These are phyloP conservation scores for Penicillium sp. DNA, from an alignment of 2,329 filamentous ascomycete genomes.

Conservation along the genomic window DNA sequence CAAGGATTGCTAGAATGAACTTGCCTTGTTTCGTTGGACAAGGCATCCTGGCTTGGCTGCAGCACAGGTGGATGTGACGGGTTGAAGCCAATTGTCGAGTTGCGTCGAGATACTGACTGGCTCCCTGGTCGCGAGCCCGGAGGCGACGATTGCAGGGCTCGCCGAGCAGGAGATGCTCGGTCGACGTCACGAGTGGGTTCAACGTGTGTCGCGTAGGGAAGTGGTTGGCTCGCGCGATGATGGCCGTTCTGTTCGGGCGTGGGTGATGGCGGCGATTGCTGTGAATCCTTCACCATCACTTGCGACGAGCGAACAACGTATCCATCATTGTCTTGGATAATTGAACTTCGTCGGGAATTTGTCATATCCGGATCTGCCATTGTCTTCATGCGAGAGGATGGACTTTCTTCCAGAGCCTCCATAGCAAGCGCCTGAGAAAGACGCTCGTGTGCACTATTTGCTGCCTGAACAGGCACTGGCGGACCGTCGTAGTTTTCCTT, in stretches of 20 bases:
- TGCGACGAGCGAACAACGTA: constrained; percentile 28
- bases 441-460: constrained; percentile 35
- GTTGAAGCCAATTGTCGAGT: neutral
- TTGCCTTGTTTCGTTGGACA: constrained; percentile 7
- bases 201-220: constrained; percentile 5
- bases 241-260: constrained; percentile 20
- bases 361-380: constrained; percentile 1
- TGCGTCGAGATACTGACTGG: constrained; percentile 5
- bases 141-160: constrained; percentile 23
- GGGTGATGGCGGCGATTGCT: constrained; percentile 33
- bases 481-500: constrained; percentile 44
- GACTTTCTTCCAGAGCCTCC: constrained; percentile 25
- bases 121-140: constrained; percentile 18
- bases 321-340: constrained; percentile 5
- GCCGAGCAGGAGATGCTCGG: constrained; percentile 16
- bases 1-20: constrained; percentile 16
- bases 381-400: constrained; percentile 8
- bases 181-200: constrained; percentile 12
- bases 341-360: neutral
- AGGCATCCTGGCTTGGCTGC: constrained; percentile 5
- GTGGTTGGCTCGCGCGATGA: neutral
- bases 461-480: constrained; percentile 26
- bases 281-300: constrained; percentile 36
- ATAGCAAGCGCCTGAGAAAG: constrained; percentile 37
- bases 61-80: constrained; percentile 5